A percentile compares a stretch with the other conserved stretches of the same genome.
Evolutionary conservation across 805 yeast genomes (phyloP).

Genomic region (Hanseniaspora valbyensis): DNA sequence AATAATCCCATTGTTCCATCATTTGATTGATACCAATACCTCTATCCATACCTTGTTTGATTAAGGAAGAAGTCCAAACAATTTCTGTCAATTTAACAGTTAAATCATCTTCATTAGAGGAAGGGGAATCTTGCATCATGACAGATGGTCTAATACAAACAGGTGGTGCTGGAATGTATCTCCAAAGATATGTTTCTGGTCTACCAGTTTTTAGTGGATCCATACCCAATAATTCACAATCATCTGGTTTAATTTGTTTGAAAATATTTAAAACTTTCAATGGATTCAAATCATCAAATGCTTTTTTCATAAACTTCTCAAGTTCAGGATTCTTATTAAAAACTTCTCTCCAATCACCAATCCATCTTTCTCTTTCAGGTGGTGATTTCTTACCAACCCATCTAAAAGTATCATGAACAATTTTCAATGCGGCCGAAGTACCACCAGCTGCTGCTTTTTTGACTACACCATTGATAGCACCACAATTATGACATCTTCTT

Average conservation of each 20-base stretch:
- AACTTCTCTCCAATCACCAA: conserved; percentile 70
- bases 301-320: conserved; percentile 74
- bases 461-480: conserved; percentile 88
- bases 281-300: conserved; percentile 90
- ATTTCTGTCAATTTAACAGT: conserved; percentile 93
- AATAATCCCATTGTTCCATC: conserved; percentile 98
- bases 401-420: conserved; percentile 89
- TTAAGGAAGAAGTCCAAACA: conserved; percentile 91
- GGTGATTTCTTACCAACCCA: conserved; percentile 87
- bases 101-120: conserved; percentile 92
- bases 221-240: conserved; percentile 85
- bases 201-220: conserved; percentile 72
- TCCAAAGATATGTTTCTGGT: conserved; percentile 95
- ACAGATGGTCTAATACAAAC: conserved; percentile 98
- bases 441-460: conserved; percentile 89
- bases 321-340: conserved; percentile 71
- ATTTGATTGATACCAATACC: conserved; percentile 86
- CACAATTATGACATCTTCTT: conserved; percentile 79
- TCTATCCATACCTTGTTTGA: conserved; percentile 87
- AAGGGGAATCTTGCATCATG: conserved; percentile 74
- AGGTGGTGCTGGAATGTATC: conserved; percentile 96
- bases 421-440: conserved; percentile 86
- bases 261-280: conserved; percentile 76
- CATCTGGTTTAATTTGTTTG: conserved; percentile 73
- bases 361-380: conserved; percentile 79